Evolutionary conservation across 352 stramenopile species (phyloP).

Genomic region (Phytophthora palmivora): DNA sequence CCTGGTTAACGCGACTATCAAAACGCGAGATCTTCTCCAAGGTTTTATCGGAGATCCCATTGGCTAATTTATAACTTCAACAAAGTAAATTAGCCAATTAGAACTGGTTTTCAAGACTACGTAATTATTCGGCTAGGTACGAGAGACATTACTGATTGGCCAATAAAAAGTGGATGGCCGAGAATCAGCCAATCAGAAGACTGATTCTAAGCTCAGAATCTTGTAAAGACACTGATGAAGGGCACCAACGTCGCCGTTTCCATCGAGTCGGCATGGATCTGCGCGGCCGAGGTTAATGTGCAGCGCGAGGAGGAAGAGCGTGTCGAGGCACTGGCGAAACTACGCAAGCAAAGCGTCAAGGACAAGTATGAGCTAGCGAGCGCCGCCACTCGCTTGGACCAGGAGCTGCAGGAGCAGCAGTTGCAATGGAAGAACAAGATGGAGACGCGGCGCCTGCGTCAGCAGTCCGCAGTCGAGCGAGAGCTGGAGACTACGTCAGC

Average conservation of each 20-base stretch:
- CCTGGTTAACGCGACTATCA: no score
- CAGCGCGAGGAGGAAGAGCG: conserved; percentile 61
- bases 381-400: conserved; percentile 48
- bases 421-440: conserved; percentile 44
- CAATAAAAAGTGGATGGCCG: no score
- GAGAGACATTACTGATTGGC: no score
- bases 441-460: conserved; percentile 17
- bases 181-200: no score
- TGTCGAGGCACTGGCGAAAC: conserved; percentile 8
- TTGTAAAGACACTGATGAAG: conserved; percentile 38
- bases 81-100: no score
- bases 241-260: conserved; percentile 39
- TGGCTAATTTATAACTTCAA: no score
- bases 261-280: conserved; percentile 68
- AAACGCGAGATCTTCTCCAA: neutral
- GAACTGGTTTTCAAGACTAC: no score
- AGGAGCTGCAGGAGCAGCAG: conserved; percentile 59
- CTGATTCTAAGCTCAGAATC: no score
- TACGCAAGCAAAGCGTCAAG: conserved; percentile 34
- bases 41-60: neutral
- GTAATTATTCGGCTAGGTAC: no score
- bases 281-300: conserved; percentile 56
- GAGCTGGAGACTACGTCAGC: conserved; percentile 14
- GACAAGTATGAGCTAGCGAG: conserved; percentile 63
- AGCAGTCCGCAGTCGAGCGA: conserved; percentile 10